phyloP scores from a whole-genome alignment of 2,329 filamentous ascomycete genomes.

The Orbilia ellipsospora region DNA sequence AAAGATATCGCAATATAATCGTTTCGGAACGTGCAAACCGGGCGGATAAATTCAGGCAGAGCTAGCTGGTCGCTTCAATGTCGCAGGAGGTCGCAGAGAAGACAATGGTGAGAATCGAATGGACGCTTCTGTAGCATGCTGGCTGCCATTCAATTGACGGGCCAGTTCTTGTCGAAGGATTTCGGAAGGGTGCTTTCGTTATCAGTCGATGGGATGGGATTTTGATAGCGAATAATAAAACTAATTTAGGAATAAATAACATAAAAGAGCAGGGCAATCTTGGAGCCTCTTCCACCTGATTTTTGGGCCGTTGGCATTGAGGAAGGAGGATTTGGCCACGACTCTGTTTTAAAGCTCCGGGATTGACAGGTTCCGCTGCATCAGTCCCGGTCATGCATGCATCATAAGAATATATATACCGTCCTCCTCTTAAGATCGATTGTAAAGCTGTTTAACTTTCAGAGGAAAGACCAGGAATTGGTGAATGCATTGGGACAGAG shows the following conservation, averaged over 20 bases:
- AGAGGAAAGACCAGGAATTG: background rate
- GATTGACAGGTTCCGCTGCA: conserved; percentile 39
- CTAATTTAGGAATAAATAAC: too few relatives aligned
- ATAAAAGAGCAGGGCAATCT: too few relatives aligned
- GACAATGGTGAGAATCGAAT: conserved; percentile 10
- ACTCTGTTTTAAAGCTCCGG: conserved; percentile 24
- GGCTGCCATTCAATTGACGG: conserved; percentile 5
- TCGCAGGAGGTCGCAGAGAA: conserved; percentile 22
- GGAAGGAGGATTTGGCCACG: conserved; percentile 24
- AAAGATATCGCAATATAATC: conserved; percentile 1
- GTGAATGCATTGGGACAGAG: too few relatives aligned
- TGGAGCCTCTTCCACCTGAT: too few relatives aligned
- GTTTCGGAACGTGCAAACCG: background rate
- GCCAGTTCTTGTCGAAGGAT: conserved; percentile 7
- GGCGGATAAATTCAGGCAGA: conserved; percentile 35
- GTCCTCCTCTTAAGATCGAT: background rate
- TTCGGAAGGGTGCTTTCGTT: background rate
- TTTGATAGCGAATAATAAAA: too few relatives aligned
- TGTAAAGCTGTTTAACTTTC: background rate
- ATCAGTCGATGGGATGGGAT: background rate
- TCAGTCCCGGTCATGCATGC: background rate
- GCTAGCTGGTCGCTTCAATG: conserved; percentile 15
- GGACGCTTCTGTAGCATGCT: conserved; percentile 28
- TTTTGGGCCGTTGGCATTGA: conserved; percentile 6
- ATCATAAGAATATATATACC: too few relatives aligned